These are phyloP conservation scores for Aspergillus sp. DNA, from an alignment of 2,329 filamentous ascomycete genomes.

Conservation along the genomic window DNA sequence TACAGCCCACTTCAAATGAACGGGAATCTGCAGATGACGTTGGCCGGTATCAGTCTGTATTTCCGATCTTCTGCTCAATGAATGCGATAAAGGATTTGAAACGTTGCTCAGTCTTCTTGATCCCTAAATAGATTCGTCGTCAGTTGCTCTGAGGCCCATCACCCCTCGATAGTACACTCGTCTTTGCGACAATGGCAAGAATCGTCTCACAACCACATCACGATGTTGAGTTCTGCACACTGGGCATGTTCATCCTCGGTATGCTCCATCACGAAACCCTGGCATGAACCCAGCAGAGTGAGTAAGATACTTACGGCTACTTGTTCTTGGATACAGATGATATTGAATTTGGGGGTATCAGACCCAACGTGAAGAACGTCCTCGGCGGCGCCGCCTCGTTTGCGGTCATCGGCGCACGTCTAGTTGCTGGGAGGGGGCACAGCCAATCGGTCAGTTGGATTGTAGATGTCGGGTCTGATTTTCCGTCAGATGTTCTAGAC, in stretches of 20 bases:
- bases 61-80: neutral
- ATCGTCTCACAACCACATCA: neutral
- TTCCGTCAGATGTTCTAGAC: constrained; percentile 63
- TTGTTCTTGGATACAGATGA: constrained; percentile 61
- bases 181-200: constrained; percentile 14
- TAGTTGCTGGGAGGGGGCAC: constrained; percentile 70
- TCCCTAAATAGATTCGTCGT: too few relatives aligned
- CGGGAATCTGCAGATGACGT: constrained; percentile 15
- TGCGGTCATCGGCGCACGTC: constrained; percentile 79
- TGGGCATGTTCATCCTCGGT: constrained; percentile 66
- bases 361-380: constrained; percentile 67
- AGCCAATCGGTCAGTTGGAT: constrained; percentile 81
- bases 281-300: constrained; percentile 6
- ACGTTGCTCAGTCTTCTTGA: too few relatives aligned
- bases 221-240: constrained; percentile 55
- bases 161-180: too few relatives aligned
- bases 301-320: constrained; percentile 10
- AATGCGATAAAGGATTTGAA: neutral
- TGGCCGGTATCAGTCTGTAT: constrained; percentile 10
- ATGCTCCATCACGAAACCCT: constrained; percentile 19
- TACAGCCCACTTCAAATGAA: neutral
- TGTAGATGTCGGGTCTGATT: constrained; percentile 84
- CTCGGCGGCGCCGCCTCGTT: constrained; percentile 89
- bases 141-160: too few relatives aligned
- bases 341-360: constrained; percentile 77